Base-by-base conservation (phyloP, 225 moss, liverwort and hornwort genomes). In the Marchantia paleacea region DNA sequence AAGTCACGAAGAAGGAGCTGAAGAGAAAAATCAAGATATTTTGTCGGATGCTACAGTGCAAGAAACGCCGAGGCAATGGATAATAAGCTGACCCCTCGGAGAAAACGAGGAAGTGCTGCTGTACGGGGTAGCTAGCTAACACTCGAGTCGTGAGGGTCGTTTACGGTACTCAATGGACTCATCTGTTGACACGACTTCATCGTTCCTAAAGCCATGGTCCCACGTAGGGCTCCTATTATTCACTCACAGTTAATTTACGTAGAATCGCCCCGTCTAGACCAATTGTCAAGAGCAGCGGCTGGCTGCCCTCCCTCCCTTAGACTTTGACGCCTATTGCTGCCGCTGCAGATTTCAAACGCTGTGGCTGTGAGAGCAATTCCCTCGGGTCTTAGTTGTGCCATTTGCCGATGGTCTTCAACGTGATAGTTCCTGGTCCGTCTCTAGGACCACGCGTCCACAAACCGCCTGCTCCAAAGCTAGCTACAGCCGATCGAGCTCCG, bases 11-110 rank as follows among this genome's bases (percentile, higher is more conserved):
- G 68, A 68, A 30, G 30, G 68, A 68, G 68, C 28, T 5, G 7
- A 68, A 25, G 68, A 68, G 68, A 68, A 68, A n/a, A 68, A 68
- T 68, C 68, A 30, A 68, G 28, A 31, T 68, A 13, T 68, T 68
- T 29, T 68, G 29, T 68, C 68, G 68, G 31, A 14, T 1, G 30
- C 68, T 30, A 28, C 25, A 68, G 30, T 68, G 68, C 68, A 68
- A 31, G 68, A 68, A 31, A 68, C 29, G 29, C 68, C 30, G 68
- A 30, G 61, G 61, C 61, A 7, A 20, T 18, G 61, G 19, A 20
- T 8, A 24, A 39, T 4, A 0, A 30, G 68, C 13, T 68, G 68
- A 12, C 68, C 29, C n/a, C 31, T 28, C 31, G 30, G 68, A 31
- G 8, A 28, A 31, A 29, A 31, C 68, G 68, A 68, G 30, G 68